phyloP scores from a whole-genome alignment of 1,139 yeast species.

The Citeromyces siamensis region DNA sequence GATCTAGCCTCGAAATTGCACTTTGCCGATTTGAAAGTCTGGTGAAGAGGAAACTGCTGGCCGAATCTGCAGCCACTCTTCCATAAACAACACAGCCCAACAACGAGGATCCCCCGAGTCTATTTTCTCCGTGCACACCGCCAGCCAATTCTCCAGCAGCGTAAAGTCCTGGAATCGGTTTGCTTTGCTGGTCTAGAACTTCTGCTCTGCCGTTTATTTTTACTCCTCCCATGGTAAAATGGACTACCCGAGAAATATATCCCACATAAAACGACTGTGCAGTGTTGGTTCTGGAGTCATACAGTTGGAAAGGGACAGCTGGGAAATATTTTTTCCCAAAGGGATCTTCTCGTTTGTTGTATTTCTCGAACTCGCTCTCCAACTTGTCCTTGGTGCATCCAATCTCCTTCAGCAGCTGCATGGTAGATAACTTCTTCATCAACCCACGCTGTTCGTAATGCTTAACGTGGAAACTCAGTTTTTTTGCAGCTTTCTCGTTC shows the following conservation, averaged over 20 bases:
- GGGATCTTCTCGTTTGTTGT: conserved; percentile 29
- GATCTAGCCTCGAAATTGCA: conserved; percentile 16
- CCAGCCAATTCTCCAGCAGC: conserved; percentile 82
- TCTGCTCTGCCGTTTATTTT: conserved; percentile 47
- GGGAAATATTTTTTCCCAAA: conserved; percentile 41
- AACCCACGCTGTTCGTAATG: conserved; percentile 37
- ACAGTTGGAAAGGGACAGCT: conserved; percentile 28
- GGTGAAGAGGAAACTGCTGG: conserved; percentile 13
- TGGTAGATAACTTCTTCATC: conserved; percentile 38
- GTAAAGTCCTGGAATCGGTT: conserved; percentile 44
- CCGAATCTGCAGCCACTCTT: conserved; percentile 41
- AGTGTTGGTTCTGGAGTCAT: conserved; percentile 3
- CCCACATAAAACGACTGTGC: conserved; percentile 29
- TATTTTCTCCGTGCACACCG: conserved; percentile 69
- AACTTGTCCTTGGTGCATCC: conserved; percentile 23
- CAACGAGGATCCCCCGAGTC: conserved; percentile 68
- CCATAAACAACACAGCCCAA: conserved; percentile 76
- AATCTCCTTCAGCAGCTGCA: conserved; percentile 33
- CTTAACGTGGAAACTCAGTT: conserved; percentile 9
- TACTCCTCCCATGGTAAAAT: conserved; percentile 83
- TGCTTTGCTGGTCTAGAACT: conserved; percentile 31
- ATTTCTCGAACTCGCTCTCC: conserved; percentile 25
- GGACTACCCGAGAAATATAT: conserved; percentile 62
- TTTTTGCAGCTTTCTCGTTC: conserved; percentile 10
- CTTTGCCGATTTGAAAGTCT: conserved; percentile 18